phyloP scores from a whole-genome alignment of 1,139 yeast species.

The Lodderomyces parapsilosis region DNA sequence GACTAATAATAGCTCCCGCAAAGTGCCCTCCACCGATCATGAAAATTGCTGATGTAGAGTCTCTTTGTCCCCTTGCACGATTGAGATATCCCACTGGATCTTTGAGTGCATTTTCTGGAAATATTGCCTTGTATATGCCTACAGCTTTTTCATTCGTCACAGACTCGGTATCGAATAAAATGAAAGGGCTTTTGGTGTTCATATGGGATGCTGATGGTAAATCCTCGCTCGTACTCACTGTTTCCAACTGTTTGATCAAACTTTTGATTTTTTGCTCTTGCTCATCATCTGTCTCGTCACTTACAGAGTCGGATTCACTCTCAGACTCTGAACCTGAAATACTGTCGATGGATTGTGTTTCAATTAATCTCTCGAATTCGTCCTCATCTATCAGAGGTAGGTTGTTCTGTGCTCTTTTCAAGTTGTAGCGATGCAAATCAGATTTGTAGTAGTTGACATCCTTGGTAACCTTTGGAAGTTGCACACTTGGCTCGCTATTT shows the following conservation, averaged over 20 bases:
- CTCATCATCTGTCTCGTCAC: slow-evolving; percentile 20
- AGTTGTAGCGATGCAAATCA: slow-evolving; percentile 61
- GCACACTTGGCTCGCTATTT: slow-evolving; percentile 11
- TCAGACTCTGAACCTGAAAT: slow-evolving; percentile 55
- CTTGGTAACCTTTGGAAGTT: slow-evolving; percentile 4
- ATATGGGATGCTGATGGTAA: slow-evolving; percentile 48
- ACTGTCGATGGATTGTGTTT: slow-evolving; percentile 52
- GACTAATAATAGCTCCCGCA: slow-evolving; percentile 91
- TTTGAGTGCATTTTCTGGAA: slow-evolving; percentile 36
- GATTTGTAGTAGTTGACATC: slow-evolving; percentile 54
- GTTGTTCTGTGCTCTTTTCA: slow-evolving; percentile 51
- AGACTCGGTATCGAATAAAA: slow-evolving; percentile 50
- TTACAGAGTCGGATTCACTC: slow-evolving; percentile 1
- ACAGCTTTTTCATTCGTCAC: slow-evolving; percentile 50
- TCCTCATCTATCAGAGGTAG: slow-evolving; percentile 51
- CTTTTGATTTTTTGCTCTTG: slow-evolving; percentile 27
- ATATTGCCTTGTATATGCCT: slow-evolving; percentile 70
- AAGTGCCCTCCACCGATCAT: slow-evolving; percentile 99
- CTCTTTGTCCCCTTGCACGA: slow-evolving; percentile 14
- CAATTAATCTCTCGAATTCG: slow-evolving; percentile 58
- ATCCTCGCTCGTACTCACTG: slow-evolving; percentile 17
- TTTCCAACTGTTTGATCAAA: slow-evolving; percentile 31
- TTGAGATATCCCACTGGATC: slow-evolving; percentile 39
- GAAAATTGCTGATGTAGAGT: slow-evolving; percentile 62
- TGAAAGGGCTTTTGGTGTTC: slow-evolving; percentile 63